Evolutionary conservation across 345 rosid species (phyloP).

Genomic region (Odontarrhena argentea): DNA sequence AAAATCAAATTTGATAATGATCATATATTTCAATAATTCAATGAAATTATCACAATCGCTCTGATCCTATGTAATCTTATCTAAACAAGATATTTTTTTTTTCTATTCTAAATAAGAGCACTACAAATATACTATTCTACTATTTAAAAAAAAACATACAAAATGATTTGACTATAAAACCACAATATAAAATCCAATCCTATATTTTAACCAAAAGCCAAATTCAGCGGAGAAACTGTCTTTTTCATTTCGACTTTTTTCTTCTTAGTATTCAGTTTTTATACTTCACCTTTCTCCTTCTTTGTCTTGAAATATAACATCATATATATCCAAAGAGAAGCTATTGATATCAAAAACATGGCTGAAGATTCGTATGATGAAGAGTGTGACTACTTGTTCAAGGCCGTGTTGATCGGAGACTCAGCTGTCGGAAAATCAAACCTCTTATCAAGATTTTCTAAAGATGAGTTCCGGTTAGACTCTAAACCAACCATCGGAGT

Average conservation of each 20-base stretch:
- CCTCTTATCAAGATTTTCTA: slow-evolving; percentile 75
- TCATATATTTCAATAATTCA: neutral
- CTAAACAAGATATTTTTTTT: neutral
- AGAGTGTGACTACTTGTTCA: slow-evolving; percentile 86
- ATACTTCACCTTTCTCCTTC: slow-evolving; percentile 27
- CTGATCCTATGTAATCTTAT: neutral
- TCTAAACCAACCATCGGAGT: slow-evolving; percentile 94
- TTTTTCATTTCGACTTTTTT: slow-evolving; percentile 32
- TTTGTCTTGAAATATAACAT: slow-evolving; percentile 18
- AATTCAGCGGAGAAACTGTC: slow-evolving; percentile 37
- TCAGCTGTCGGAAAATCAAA: slow-evolving; percentile 91
- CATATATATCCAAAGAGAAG: neutral
- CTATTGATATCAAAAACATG: slow-evolving; percentile 11
- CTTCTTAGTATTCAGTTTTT: neutral
- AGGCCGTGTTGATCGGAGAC: slow-evolving; percentile 80
- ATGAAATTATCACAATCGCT: slow-evolving; percentile 16
- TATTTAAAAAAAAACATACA: neutral
- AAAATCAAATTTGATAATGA: neutral
- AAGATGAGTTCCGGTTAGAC: slow-evolving; percentile 75
- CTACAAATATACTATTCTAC: neutral
- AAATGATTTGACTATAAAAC: slow-evolving; percentile 28
- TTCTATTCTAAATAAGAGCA: slow-evolving; percentile 6
- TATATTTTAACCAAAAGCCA: slow-evolving; percentile 38
- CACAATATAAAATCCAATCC: slow-evolving; percentile 10
- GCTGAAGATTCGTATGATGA: slow-evolving; percentile 64